Evolutionary conservation across 208 protist genomes (phyloP).

Genomic region (Giardia duodenalis): DNA sequence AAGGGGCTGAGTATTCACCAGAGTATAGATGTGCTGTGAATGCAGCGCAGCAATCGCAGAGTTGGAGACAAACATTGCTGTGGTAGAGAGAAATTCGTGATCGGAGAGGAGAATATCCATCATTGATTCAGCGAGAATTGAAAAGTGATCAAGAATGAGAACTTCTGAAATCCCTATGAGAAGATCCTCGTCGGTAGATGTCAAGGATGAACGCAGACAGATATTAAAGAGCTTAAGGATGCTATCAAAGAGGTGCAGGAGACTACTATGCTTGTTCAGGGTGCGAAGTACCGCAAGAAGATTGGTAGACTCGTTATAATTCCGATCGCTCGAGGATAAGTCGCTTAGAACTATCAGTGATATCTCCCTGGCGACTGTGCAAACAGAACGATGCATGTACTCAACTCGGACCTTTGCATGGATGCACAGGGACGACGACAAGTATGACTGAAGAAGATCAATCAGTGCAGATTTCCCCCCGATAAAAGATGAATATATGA

Average conservation of each 20-base stretch:
- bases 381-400: neutral
- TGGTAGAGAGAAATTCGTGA: neutral
- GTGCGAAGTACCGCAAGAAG: neutral
- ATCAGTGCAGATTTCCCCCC: neutral
- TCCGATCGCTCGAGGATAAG: neutral
- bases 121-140: neutral
- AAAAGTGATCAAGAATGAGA: neutral
- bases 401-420: neutral
- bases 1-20: neutral
- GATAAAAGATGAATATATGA: neutral
- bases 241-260: neutral
- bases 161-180: neutral
- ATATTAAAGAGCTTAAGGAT: neutral
- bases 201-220: neutral
- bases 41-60: neutral
- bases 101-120: neutral
- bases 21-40: neutral
- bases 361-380: neutral
- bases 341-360: neutral
- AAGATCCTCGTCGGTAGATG: neutral
- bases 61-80: neutral
- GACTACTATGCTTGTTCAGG: neutral
- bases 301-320: neutral
- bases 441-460: neutral
- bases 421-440: neutral